Percentiles rank a stretch among this genome's conserved stretches.
These are phyloP conservation scores for Pleurotus giganteus DNA, from an alignment of 768 basidiomycete species.

Conservation along the genomic window DNA sequence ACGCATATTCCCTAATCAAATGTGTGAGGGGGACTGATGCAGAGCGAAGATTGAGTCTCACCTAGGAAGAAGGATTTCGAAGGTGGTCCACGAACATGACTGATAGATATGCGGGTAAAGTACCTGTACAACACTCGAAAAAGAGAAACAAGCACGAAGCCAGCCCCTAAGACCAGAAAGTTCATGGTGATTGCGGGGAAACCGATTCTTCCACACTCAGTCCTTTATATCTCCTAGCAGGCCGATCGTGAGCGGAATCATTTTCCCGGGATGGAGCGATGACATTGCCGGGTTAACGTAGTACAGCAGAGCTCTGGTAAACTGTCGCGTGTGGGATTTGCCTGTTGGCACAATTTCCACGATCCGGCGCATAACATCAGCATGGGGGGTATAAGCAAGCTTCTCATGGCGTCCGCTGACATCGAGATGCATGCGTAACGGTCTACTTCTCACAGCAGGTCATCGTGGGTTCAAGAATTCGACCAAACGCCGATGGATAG, in stretches of 20 bases:
- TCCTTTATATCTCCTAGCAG: not conserved
- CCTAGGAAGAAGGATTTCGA: conserved; percentile 49
- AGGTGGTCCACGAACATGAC: conserved; percentile 47
- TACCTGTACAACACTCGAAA: conserved; percentile 29
- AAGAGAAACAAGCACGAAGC: conserved; percentile 11
- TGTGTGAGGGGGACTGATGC: not conserved
- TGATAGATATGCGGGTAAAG: conserved; percentile 36
- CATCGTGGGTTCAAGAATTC: no score
- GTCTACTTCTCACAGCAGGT: no score
- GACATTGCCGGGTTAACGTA: no score
- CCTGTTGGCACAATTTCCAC: no score
- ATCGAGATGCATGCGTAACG: no score
- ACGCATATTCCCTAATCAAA: conserved; percentile 40
- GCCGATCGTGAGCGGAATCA: not conserved
- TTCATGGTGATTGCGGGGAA: not conserved
- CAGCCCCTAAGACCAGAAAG: not conserved
- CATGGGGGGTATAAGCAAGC: no score
- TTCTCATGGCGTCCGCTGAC: no score
- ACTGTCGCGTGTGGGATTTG: no score
- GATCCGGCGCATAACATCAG: no score
- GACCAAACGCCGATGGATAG: no score
- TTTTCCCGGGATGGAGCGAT: no score
- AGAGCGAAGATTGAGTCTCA: conserved; percentile 16
- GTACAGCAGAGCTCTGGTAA: no score
- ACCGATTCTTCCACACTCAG: not conserved